Evolutionary conservation across 2,329 filamentous ascomycete species (phyloP).

Genomic region (Pyrenochaeta sp.): DNA sequence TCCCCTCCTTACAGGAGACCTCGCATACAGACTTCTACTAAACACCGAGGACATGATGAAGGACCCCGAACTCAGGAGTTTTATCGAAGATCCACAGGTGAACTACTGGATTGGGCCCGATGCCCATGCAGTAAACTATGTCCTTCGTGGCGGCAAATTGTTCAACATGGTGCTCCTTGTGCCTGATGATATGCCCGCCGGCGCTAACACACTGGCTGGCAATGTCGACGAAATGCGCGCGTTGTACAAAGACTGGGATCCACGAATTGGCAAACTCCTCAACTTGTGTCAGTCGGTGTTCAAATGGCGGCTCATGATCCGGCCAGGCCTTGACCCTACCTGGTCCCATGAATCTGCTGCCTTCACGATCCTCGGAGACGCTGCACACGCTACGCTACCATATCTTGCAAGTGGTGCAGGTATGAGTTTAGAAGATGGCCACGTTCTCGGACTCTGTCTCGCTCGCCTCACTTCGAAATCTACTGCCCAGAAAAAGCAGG

Average conservation of each 20-base stretch:
- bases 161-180: conserved; percentile 63
- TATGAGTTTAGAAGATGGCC: conserved; percentile 69
- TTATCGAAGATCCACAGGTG: conserved; percentile 59
- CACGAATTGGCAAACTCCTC: conserved; percentile 62
- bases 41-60: conserved; percentile 56
- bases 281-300: conserved; percentile 65
- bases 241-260: conserved; percentile 67
- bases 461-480: conserved; percentile 54
- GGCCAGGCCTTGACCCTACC: conserved; percentile 59
- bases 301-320: conserved; percentile 69
- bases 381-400: conserved; percentile 70
- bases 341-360: conserved; percentile 66
- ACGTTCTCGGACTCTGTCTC: conserved; percentile 65
- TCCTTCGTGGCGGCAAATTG: conserved; percentile 57
- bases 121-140: conserved; percentile 62
- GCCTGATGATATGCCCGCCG: conserved; percentile 59
- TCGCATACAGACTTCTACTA: conserved; percentile 60
- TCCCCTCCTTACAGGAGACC: conserved; percentile 59
- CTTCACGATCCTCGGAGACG: conserved; percentile 69
- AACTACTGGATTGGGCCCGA: conserved; percentile 64
- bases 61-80: conserved; percentile 56
- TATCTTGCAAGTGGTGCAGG: conserved; percentile 68
- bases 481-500: conserved; percentile 49
- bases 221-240: conserved; percentile 64
- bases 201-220: conserved; percentile 56